A percentile compares a stretch with the other conserved stretches of the same genome.
These are phyloP conservation scores for Juncus effusus DNA, from an alignment of 176 grass and related monocot genomes.

Conservation along the genomic window DNA sequence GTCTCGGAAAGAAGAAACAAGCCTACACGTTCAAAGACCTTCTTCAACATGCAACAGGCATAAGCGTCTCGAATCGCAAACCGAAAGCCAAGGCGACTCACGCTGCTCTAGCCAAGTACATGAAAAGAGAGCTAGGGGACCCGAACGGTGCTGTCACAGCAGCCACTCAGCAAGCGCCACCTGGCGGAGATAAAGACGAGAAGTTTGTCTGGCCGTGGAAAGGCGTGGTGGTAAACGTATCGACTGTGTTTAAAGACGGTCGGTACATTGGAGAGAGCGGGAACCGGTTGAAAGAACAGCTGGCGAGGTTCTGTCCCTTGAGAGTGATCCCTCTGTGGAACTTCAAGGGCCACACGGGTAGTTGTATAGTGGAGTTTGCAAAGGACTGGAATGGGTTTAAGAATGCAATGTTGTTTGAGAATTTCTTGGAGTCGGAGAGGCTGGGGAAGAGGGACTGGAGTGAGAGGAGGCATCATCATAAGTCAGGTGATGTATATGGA, in stretches of 20 bases:
- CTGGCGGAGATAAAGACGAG: slow-evolving; percentile 9
- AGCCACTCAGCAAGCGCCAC: neutral
- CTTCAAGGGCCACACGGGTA: slow-evolving; percentile 51
- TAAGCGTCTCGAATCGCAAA: slow-evolving; percentile 49
- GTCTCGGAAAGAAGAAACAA: slow-evolving; percentile 62
- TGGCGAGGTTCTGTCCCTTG: slow-evolving; percentile 23
- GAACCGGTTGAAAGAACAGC: slow-evolving; percentile 31
- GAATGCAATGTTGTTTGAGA: slow-evolving; percentile 46
- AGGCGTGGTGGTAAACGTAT: slow-evolving; percentile 45
- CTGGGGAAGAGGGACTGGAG: slow-evolving; percentile 42
- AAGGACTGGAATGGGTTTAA: slow-evolving; percentile 56
- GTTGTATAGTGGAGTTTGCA: slow-evolving; percentile 44
- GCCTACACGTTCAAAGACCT: slow-evolving; percentile 55
- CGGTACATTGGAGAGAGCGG: slow-evolving; percentile 42
- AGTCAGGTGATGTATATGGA: slow-evolving; percentile 34
- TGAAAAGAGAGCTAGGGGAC: slow-evolving; percentile 12
- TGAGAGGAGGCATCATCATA: slow-evolving; percentile 19
- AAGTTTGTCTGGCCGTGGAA: slow-evolving; percentile 42
- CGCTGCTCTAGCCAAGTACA: slow-evolving; percentile 52
- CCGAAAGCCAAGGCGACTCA: slow-evolving; percentile 62
- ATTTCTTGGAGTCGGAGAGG: slow-evolving; percentile 39
- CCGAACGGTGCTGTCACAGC: neutral
- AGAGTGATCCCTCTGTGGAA: slow-evolving; percentile 52
- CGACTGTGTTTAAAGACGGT: slow-evolving; percentile 41
- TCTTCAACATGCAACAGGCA: slow-evolving; percentile 65